Base-by-base conservation (phyloP, 345 rosid species). In the Acer campestre region DNA sequence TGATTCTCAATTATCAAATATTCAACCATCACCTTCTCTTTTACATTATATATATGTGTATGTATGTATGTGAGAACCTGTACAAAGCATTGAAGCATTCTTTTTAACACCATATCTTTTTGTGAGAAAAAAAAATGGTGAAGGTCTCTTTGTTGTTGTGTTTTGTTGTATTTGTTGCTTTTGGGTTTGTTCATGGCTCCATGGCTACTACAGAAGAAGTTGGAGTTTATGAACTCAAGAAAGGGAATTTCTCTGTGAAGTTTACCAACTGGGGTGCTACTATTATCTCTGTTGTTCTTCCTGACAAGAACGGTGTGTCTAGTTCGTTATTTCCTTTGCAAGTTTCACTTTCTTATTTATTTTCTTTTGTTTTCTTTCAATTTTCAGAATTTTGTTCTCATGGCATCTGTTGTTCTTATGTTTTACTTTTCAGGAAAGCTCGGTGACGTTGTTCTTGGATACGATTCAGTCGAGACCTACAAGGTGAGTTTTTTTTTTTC, bases 231-330 rank as follows among this genome's bases (percentile, higher is more conserved):
- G 94, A 90, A 83, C 90, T 94, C 58, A 89, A 88, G 84, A 88
- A 87, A 71, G 99, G 97, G 20, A 84, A 92, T 62, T 13, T 92
- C 56, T 79, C 89, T 18, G 61, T 91, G 63, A 90, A 88, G 64
- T 76, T 96, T 46, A 91, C 98, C 78, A 94, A 94, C 70, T 94
- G 94, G 90, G 97, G 98, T 58, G 99, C 99, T 72, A 92, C 86
- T 59, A 71, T 92, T 40, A 79, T 94, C 70, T 92, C 97, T 56
- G 75, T 96, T 27, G 48, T 82, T 75, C 84, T 94, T 71, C 98
- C 98, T 2, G 97, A 94, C 82, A 96, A 84, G 89, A 20, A 90
- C 70, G 98, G 99, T 96, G 63, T n/a, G 86, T 84, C 59, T 55
- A 22, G 18, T 42, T 70, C 4, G 4, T 48, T 40, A 29, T 13